Evolutionary conservation across 305 asterid genomes (phyloP).

Genomic region (Fraxinus sp.): DNA sequence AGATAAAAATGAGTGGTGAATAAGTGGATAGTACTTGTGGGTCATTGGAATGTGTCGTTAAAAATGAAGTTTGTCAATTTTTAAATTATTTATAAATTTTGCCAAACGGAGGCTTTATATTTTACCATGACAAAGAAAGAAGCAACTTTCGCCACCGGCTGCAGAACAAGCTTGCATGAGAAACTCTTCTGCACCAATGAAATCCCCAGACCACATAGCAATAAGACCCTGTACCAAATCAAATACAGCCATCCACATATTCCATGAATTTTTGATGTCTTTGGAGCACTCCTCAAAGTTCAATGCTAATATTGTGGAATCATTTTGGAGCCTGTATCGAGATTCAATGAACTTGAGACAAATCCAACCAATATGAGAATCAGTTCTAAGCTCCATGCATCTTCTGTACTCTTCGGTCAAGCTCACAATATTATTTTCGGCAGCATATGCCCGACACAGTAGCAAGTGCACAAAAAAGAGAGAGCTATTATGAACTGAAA

Average conservation of each 20-base stretch:
- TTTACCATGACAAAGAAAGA: slow-evolving; percentile 85
- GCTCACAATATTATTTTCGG: slow-evolving; percentile 43
- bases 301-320: slow-evolving; percentile 42
- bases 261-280: slow-evolving; percentile 57
- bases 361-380: slow-evolving; percentile 80
- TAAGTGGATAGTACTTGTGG: not conserved
- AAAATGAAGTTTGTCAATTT: no score
- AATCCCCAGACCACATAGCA: slow-evolving; percentile 62
- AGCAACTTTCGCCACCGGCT: slow-evolving; percentile 54
- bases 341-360: slow-evolving; percentile 72
- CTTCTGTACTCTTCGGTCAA: slow-evolving; percentile 54
- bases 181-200: slow-evolving; percentile 67
- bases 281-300: slow-evolving; percentile 67
- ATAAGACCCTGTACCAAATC: slow-evolving; percentile 78
- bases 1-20: not conserved
- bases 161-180: slow-evolving; percentile 71
- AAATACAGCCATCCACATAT: slow-evolving; percentile 67
- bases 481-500: slow-evolving; percentile 49
- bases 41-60: not conserved
- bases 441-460: slow-evolving; percentile 79
- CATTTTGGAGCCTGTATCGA: slow-evolving; percentile 56
- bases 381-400: slow-evolving; percentile 78
- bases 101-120: slow-evolving; percentile 2
- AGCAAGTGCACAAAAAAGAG: slow-evolving; percentile 83
- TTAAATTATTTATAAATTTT: no score